These are phyloP conservation scores for Pythium aquatile DNA, from an alignment of 352 stramenopile genomes.

Conservation along the genomic window DNA sequence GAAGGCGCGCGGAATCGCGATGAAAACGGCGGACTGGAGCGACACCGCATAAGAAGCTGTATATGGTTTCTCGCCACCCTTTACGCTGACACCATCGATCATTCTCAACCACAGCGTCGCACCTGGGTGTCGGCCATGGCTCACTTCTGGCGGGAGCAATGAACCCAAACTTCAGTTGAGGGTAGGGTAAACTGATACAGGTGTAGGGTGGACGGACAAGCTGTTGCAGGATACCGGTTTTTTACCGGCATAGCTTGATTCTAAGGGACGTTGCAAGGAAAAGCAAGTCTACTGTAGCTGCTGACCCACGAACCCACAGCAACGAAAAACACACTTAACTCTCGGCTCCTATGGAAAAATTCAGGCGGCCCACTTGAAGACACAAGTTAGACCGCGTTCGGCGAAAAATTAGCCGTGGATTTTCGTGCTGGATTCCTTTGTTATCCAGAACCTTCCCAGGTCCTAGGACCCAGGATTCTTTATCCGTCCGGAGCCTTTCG, in stretches of 20 bases:
- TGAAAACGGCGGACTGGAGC: background rate
- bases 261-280: no score
- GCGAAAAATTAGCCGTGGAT: background rate
- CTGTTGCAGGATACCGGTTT: background rate
- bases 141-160: slow-evolving; percentile 20
- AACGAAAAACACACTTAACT: background rate
- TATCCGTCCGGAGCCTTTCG: no score
- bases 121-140: background rate
- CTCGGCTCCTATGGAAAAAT: background rate
- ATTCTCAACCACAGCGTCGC: background rate
- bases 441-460: no score
- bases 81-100: no score
- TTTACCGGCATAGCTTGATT: no score
- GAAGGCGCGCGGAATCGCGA: background rate
- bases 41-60: background rate
- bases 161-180: background rate
- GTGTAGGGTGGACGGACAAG: background rate
- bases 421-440: no score
- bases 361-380: background rate
- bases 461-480: no score
- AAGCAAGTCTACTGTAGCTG: no score
- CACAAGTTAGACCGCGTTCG: background rate
- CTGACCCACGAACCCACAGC: no score
- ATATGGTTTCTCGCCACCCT: no score
- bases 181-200: background rate